Percentiles rank a stretch among this genome's conserved stretches.
Evolutionary conservation across 352 stramenopile genomes (phyloP).

Genomic region (Plasmopara muralis): DNA sequence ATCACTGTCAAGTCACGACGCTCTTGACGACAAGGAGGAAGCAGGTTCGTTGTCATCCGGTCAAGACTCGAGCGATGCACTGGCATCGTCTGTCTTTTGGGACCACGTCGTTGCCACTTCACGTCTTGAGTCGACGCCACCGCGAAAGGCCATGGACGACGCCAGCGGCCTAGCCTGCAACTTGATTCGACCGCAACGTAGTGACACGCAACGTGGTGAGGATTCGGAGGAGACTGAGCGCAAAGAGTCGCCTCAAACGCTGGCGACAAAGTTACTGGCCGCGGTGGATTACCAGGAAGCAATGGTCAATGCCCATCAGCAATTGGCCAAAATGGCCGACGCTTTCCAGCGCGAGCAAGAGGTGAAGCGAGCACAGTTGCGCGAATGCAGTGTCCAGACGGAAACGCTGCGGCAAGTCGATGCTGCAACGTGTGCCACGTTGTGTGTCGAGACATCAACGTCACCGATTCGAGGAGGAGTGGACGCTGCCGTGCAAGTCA

Average conservation of each 20-base stretch:
- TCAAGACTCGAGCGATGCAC: not conserved
- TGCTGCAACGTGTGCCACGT: conserved; percentile 32
- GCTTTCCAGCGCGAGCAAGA: conserved; percentile 28
- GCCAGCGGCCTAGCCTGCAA: conserved; percentile 3
- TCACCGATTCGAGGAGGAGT: conserved; percentile 17
- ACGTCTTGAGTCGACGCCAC: not conserved
- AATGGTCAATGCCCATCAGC: conserved; percentile 53
- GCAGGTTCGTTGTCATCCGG: no score
- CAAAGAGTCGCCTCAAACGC: conserved; percentile 38
- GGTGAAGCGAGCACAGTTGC: conserved; percentile 22
- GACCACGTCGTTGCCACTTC: conserved; percentile 17
- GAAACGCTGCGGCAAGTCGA: conserved; percentile 24
- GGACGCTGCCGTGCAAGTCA: conserved; percentile 34
- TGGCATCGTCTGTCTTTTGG: conserved; percentile 26
- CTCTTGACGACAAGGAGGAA: conserved; percentile 1
- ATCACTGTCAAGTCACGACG: not conserved
- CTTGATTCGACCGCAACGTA: conserved; percentile 5
- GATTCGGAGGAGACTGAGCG: conserved; percentile 5
- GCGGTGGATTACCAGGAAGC: conserved; percentile 66
- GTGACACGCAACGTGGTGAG: conserved; percentile 6
- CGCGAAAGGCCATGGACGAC: not conserved
- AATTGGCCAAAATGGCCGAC: conserved; percentile 55
- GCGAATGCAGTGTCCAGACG: conserved; percentile 51
- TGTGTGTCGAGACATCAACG: conserved; percentile 31
- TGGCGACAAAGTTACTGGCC: conserved; percentile 44